These are phyloP conservation scores for Mycena metata DNA, from an alignment of 768 basidiomycete species.

Conservation along the genomic window DNA sequence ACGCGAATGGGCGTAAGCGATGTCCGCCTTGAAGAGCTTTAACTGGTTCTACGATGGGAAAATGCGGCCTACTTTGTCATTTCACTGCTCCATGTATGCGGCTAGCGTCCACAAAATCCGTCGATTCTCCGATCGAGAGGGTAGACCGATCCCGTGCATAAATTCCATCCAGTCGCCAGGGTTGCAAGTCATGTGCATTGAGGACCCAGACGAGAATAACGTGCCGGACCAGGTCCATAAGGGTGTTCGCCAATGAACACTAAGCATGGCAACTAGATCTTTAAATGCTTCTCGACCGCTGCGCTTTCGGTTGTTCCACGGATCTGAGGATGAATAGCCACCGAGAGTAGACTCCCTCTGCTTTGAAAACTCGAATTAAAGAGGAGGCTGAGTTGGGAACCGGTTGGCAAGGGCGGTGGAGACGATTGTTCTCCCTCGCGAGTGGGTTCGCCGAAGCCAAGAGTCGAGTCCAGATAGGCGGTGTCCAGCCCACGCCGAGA, in stretches of 20 bases:
- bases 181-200: not conserved
- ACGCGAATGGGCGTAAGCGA: not conserved
- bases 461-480: not conserved
- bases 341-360: not conserved
- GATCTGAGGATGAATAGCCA: not conserved
- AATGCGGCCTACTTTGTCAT: not conserved
- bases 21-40: not conserved
- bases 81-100: not conserved
- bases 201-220: too few relatives aligned
- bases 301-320: constrained; percentile 24
- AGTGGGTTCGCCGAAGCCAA: not conserved
- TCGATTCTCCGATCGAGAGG: not conserved
- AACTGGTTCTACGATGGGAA: constrained; percentile 4
- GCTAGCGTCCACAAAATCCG: not conserved
- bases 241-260: too few relatives aligned
- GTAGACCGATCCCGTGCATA: too few relatives aligned
- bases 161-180: too few relatives aligned
- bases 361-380: too few relatives aligned
- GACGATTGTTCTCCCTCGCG: not conserved
- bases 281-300: not conserved
- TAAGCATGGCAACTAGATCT: too few relatives aligned
- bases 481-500: constrained; percentile 2
- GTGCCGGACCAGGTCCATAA: too few relatives aligned
- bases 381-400: not conserved
- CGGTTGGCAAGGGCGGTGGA: too few relatives aligned